A percentile compares a stretch with the other conserved stretches of the same genome.
Conservation (phyloP, 1,139 yeast genomes). For the Yamadazyma jaroonii region DNA sequence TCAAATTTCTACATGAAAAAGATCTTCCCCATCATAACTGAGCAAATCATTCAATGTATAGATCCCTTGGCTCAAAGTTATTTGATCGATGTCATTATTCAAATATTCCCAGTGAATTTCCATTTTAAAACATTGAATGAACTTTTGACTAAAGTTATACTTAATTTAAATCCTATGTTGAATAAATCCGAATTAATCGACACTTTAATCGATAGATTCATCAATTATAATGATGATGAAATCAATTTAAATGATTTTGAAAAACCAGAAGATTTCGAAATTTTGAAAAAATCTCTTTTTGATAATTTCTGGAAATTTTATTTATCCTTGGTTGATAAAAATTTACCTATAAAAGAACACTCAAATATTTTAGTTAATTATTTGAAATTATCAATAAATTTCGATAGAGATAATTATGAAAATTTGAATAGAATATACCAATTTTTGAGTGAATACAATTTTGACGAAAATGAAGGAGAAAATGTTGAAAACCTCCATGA, state of each 20-base stretch:
- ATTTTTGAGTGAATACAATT: conserved; percentile 49
- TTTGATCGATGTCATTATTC: conserved; percentile 82
- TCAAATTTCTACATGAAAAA: conserved; percentile 53
- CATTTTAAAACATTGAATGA: conserved; percentile 73
- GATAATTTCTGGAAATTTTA: conserved; percentile 66
- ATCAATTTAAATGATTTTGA: conserved; percentile 22
- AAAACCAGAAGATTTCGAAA: conserved; percentile 9
- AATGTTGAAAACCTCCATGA: conserved; percentile 8
- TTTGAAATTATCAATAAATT: conserved; percentile 60
- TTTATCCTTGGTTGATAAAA: conserved; percentile 48
- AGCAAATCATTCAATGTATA: conserved; percentile 88
- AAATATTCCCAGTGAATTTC: conserved; percentile 91
- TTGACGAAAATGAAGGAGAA: conserved; percentile 9
- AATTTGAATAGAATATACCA: conserved; percentile 63
- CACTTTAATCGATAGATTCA: conserved; percentile 71
- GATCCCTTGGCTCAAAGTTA: conserved; percentile 93
- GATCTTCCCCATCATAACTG: conserved; percentile 77
- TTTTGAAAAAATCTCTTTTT: conserved; percentile 8
- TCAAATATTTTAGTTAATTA: conserved; percentile 64
- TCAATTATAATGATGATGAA: conserved; percentile 47
- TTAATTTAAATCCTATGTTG: conserved; percentile 64
- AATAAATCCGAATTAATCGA: conserved; percentile 64
- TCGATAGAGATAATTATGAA: conserved; percentile 60
- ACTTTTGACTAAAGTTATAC: conserved; percentile 63
- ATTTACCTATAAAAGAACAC: conserved; percentile 62